Evolutionary conservation across 345 rosid species (phyloP).

Genomic region (Laguncularia racemosa): DNA sequence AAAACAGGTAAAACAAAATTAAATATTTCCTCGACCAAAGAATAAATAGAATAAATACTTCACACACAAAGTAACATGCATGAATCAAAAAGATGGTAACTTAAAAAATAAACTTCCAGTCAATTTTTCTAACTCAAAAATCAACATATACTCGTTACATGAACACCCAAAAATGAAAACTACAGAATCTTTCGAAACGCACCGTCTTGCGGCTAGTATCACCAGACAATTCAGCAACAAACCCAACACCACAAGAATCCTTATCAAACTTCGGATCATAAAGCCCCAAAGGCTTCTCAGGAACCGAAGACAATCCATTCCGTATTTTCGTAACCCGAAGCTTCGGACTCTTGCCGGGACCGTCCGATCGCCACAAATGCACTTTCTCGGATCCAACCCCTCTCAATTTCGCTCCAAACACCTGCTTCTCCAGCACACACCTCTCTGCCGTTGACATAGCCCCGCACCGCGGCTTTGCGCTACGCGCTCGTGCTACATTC

Average conservation of each 20-base stretch:
- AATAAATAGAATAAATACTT: background rate
- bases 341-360: slow-evolving; percentile 67
- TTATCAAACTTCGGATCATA: slow-evolving; percentile 90
- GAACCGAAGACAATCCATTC: slow-evolving; percentile 72
- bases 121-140: background rate
- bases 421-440: slow-evolving; percentile 27
- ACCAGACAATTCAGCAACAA: slow-evolving; percentile 91
- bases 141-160: too few relatives aligned
- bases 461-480: slow-evolving; percentile 19
- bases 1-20: background rate
- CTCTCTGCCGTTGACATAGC: slow-evolving; percentile 19
- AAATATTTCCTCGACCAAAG: background rate
- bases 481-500: slow-evolving; percentile 14
- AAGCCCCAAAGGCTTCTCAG: slow-evolving; percentile 93
- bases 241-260: slow-evolving; percentile 99
- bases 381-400: slow-evolving; percentile 46
- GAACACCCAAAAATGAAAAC: background rate
- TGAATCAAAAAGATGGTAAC: too few relatives aligned
- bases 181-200: background rate
- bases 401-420: slow-evolving; percentile 44
- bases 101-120: too few relatives aligned
- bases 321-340: slow-evolving; percentile 51
- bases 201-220: slow-evolving; percentile 88
- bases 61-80: background rate
- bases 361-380: slow-evolving; percentile 71